Evolutionary conservation across 176 grass and related monocot species (phyloP), one percentile per base, ranked within the genome.

Genomic region (Raddia distichophylla): DNA sequence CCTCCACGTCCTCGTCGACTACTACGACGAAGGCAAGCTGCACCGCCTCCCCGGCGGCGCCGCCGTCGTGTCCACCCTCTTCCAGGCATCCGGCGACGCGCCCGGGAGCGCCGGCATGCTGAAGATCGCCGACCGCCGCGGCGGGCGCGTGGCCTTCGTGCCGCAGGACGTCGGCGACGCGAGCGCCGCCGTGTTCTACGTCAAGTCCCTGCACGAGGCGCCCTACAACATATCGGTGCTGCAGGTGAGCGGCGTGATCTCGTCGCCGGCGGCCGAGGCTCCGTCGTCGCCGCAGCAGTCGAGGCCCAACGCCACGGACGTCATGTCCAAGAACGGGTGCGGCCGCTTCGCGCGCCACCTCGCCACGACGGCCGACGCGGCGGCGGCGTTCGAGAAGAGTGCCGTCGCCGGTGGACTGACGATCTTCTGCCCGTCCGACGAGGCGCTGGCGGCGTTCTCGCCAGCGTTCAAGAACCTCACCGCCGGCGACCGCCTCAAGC

Each of bases 1-100:
- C 4, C 65, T 97, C 53, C 93, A 97, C 82, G 76, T 90, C 74
- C 72, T 93, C 42, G 87, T 93, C 15, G 90, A 97, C 81, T 97
- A 89, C 86, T 93, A 82, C 73, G 90, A 90, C 62, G 85, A 73
- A 34, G 73, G 69, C n/a, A 97, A 97, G 80, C 88, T 97, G 48
- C 88, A 85, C 62, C 67, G 76, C 32, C 85, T 97, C 72, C 64
- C 83, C 3, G 80, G 86, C 62, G 82, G 80, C 47, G 78, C 86
- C 15, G 84, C 80, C 0, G 75, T 63, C 4, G 64, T 82, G 5
- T 86, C 93, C 80, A 85, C 90, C 20, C 65, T 85, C 45, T 93
- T 85, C 79, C 91, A 93, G 81, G 91, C 91, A 58, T 87, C 87
- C 3, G 91, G 87, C 58, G 80, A 89, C 52, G 91, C 91, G 12